phyloP scores from a whole-genome alignment of 2,329 filamentous ascomycete genomes.

The Colletotrichum euphorbiae region DNA sequence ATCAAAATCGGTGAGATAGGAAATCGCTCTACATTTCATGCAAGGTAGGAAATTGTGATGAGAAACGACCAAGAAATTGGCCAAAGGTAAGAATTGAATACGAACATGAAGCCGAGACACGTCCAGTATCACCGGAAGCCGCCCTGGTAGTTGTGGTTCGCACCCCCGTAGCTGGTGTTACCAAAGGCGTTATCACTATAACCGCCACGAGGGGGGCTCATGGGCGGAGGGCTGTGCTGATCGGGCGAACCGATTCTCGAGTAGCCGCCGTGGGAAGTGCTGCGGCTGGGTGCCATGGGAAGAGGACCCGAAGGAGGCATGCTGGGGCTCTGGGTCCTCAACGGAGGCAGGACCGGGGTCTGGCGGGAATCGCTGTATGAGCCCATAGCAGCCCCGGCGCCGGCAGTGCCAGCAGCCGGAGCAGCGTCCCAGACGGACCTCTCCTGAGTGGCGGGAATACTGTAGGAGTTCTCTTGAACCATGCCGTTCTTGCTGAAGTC shows the following conservation, averaged over 20 bases:
- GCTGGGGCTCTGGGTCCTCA: slow-evolving; percentile 38
- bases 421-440: slow-evolving; percentile 43
- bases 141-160: slow-evolving; percentile 37
- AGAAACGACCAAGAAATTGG: neutral
- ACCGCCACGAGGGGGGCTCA: slow-evolving; percentile 34
- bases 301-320: slow-evolving; percentile 38
- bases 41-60: neutral
- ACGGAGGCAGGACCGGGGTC: slow-evolving; percentile 23
- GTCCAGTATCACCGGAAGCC: slow-evolving; percentile 26
- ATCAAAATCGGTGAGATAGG: neutral
- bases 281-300: slow-evolving; percentile 36
- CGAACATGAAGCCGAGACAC: neutral
- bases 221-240: slow-evolving; percentile 38
- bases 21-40: slow-evolving; percentile 29
- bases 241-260: slow-evolving; percentile 34
- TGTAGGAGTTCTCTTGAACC: slow-evolving; percentile 47
- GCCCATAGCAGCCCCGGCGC: slow-evolving; percentile 33
- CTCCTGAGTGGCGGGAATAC: slow-evolving; percentile 47
- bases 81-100: slow-evolving; percentile 1
- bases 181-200: slow-evolving; percentile 24
- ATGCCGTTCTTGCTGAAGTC: slow-evolving; percentile 47
- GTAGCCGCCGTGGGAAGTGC: slow-evolving; percentile 36
- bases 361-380: slow-evolving; percentile 26
- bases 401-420: slow-evolving; percentile 40
- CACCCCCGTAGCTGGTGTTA: slow-evolving; percentile 25